Evolutionary conservation across 495 filamentous ascomycete genomes (phyloP).

Genomic region (Echria macrotheca): DNA sequence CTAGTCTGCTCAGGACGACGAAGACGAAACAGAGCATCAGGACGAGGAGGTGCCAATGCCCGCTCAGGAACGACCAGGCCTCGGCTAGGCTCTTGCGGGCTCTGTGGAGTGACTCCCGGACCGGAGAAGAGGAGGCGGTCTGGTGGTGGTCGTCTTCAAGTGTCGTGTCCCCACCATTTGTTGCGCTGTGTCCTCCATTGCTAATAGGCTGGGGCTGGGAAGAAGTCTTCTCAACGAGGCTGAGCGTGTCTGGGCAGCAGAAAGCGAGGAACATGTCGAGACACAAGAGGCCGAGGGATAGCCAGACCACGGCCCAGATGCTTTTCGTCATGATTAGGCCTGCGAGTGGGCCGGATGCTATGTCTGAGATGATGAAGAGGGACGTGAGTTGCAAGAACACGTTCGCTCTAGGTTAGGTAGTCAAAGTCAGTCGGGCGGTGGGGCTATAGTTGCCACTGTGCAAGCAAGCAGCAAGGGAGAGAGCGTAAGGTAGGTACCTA

Average conservation of each 20-base stretch:
- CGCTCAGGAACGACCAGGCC: constrained; percentile 18
- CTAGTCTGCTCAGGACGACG: constrained; percentile 21
- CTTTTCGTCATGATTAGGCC: constrained; percentile 20
- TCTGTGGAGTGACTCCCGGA: constrained; percentile 11
- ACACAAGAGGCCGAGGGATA: constrained; percentile 10
- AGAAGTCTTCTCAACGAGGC: no score
- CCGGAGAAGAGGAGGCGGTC: not conserved
- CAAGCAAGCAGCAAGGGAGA: no score
- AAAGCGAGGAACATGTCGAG: constrained; percentile 5
- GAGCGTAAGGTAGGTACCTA: no score
- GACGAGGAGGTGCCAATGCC: constrained; percentile 17
- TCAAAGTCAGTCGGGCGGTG: no score
- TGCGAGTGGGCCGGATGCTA: constrained; percentile 22
- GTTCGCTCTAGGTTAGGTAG: constrained; percentile 21
- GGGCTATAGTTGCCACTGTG: no score
- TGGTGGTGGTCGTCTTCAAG: not conserved
- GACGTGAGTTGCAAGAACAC: constrained; percentile 27
- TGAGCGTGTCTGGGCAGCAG: constrained; percentile 28
- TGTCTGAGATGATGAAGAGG: constrained; percentile 19
- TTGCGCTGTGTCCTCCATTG: not conserved
- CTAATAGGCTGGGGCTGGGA: no score
- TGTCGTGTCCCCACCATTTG: not conserved
- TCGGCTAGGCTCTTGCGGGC: constrained; percentile 12
- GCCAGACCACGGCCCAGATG: constrained; percentile 22
- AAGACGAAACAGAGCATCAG: constrained; percentile 24